Base-by-base conservation (phyloP, 106 monocot species). In the Acorus calamus region DNA sequence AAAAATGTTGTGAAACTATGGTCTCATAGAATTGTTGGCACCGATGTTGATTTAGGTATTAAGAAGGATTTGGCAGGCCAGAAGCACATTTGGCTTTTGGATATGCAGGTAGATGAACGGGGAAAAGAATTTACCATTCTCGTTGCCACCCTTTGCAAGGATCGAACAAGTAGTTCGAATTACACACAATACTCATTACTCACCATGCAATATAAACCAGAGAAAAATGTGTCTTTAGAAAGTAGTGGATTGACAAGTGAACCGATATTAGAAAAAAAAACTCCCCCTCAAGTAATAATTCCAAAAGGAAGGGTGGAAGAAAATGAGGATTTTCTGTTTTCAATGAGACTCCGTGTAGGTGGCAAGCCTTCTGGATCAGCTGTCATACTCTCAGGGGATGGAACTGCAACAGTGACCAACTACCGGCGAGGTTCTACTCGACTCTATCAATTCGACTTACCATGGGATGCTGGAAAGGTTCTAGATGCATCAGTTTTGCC, bases 381-480 rank as follows among this genome's bases (percentile, higher is more conserved):
- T 51, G 71, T 85, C 52, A 77, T 98, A 52, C 70, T 98, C 13
- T 91, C 96, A 69, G 80, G 79, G 49, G 87, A 91, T 82, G 96
- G 96, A 67, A 96, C 78, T 61, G 96, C 96, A 57, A 96, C 96
- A 28, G 87, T 96, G 28, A 71, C 87, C 45, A 78, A 74, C 71
- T 78, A 91, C 69, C 74, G 74, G 66, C 82, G 82, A 77, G 96
- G 87, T 67, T 83, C 82, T 9, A 81, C 78, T 46, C 66, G 78
- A 51, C 82, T 96, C 12, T 87, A 96, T 83, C 87, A 87, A 73
- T 96, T 96, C 81, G 91, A 96, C 77, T 83, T 96, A 57, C 96
- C 96, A 60, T 86, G 82, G 78, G 96, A 91, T 78, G 87, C 84
- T 61, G 90, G 96, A 57, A 90, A 85, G 77, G 91, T 85, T 58